Percentiles rank a stretch among this genome's conserved stretches.
These are phyloP conservation scores for Ogataea polymorpha DNA, from an alignment of 805 yeast species.

Conservation along the genomic window DNA sequence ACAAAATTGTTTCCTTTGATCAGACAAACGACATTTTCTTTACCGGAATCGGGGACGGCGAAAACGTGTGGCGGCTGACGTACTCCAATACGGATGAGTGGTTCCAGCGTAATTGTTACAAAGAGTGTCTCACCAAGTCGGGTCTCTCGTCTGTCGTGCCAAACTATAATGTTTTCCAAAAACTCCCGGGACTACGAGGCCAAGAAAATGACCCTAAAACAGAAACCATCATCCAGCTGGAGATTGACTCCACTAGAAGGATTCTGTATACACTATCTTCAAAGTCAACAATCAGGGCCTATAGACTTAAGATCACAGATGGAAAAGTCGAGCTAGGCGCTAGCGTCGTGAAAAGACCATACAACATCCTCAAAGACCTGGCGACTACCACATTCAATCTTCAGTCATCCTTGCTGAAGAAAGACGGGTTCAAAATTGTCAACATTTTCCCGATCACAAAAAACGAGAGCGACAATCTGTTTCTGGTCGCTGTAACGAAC, in stretches of 20 bases:
- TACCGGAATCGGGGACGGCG: conserved; percentile 74
- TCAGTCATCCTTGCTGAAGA: conserved; percentile 45
- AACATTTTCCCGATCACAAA: conserved; percentile 60
- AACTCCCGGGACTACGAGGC: conserved; percentile 30
- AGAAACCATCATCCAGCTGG: conserved; percentile 62
- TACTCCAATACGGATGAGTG: conserved; percentile 83
- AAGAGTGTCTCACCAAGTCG: conserved; percentile 76
- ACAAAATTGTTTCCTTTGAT: conserved; percentile 55
- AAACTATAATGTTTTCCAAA: conserved; percentile 24
- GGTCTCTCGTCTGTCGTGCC: conserved; percentile 54
- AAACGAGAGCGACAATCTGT: conserved; percentile 64
- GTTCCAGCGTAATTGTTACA: conserved; percentile 79
- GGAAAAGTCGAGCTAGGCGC: conserved; percentile 32
- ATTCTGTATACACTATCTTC: conserved; percentile 80
- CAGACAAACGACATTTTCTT: conserved; percentile 79
- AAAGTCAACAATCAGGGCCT: conserved; percentile 76
- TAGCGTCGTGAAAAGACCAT: conserved; percentile 38
- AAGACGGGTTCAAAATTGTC: conserved; percentile 57
- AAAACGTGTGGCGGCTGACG: conserved; percentile 81
- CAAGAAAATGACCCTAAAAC: conserved; percentile 32
- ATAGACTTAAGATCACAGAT: conserved; percentile 49
- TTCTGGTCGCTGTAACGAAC: conserved; percentile 72
- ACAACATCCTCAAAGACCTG: conserved; percentile 45
- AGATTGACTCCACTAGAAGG: conserved; percentile 73
- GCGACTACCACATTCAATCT: conserved; percentile 37